Conservation (phyloP, 257 asterid genomes). For the Primulina huaijiensis region DNA sequence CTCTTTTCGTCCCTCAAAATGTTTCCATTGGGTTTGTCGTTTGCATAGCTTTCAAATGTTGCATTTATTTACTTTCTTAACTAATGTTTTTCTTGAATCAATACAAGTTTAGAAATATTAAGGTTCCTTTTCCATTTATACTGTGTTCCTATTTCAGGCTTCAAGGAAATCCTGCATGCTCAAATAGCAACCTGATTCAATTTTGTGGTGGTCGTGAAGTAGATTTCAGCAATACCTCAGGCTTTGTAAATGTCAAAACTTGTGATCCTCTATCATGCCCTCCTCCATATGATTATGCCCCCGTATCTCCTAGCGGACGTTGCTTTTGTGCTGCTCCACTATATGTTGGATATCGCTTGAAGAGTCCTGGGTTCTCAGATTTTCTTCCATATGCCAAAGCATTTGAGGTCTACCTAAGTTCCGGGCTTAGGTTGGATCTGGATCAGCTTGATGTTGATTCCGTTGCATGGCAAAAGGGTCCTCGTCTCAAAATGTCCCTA, state of each 20-base stretch:
- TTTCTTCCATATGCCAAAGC: constrained; percentile 49
- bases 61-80: not conserved
- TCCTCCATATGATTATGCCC: constrained; percentile 51
- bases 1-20: constrained; percentile 39
- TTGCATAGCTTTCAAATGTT: constrained; percentile 15
- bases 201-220: constrained; percentile 57
- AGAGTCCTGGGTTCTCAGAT: constrained; percentile 87
- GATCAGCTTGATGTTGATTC: constrained; percentile 64
- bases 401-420: constrained; percentile 53
- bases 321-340: constrained; percentile 88
- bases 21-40: constrained; percentile 68
- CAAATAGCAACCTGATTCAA: constrained; percentile 25
- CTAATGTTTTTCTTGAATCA: constrained; percentile 9
- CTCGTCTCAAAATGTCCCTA: constrained; percentile 74
- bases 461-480: constrained; percentile 66
- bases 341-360: constrained; percentile 75
- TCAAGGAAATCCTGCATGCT: constrained; percentile 76
- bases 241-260: constrained; percentile 25
- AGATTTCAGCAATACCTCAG: constrained; percentile 31
- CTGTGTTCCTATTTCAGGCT: constrained; percentile 48
- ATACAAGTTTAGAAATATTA: not conserved
- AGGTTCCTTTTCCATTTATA: not conserved
- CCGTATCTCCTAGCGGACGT: constrained; percentile 38
- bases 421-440: constrained; percentile 50
- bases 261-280: constrained; percentile 61